Conservation (phyloP, 208 protist genomes). For the Trypanosoma platydactyli region DNA sequence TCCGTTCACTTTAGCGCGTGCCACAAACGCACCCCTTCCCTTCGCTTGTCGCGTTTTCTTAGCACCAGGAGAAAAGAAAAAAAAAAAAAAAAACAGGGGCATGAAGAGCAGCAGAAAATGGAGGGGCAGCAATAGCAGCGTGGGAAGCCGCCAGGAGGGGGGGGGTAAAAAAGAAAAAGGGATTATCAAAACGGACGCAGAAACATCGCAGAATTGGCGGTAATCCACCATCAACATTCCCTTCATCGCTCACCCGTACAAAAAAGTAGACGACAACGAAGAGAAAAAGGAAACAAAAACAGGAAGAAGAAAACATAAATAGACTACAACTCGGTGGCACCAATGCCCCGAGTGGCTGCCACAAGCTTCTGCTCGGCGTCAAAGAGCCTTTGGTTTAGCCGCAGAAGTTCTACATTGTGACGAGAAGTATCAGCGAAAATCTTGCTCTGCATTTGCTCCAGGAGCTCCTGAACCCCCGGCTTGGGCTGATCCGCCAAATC, state of each 20-base stretch:
- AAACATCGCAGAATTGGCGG: too few relatives aligned
- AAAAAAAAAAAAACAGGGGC: constrained; percentile 16
- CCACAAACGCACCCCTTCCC: too few relatives aligned
- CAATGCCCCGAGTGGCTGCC: not conserved
- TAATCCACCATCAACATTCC: too few relatives aligned
- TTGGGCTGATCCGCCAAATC: constrained; percentile 25
- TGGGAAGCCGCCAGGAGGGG: not conserved
- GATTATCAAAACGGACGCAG: too few relatives aligned
- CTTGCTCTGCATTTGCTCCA: constrained; percentile 47
- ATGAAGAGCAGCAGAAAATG: constrained; percentile 24
- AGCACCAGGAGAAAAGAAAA: constrained; percentile 17
- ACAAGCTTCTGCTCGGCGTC: constrained; percentile 36
- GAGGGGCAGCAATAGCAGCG: not conserved
- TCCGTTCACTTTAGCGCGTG: too few relatives aligned
- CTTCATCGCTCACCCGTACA: too few relatives aligned
- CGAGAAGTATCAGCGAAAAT: constrained; percentile 41
- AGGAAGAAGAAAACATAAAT: constrained; percentile 1
- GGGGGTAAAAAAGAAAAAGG: constrained; percentile 4
- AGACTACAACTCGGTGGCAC: not conserved
- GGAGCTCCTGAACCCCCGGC: constrained; percentile 46
- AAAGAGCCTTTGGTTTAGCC: constrained; percentile 55
- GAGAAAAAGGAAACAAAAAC: not conserved
- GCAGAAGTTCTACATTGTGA: constrained; percentile 55
- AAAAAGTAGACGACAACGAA: too few relatives aligned
- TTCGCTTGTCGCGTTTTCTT: not conserved